phyloP scores from a whole-genome alignment of 176 grass and related monocot species.

The Poa pratensis region DNA sequence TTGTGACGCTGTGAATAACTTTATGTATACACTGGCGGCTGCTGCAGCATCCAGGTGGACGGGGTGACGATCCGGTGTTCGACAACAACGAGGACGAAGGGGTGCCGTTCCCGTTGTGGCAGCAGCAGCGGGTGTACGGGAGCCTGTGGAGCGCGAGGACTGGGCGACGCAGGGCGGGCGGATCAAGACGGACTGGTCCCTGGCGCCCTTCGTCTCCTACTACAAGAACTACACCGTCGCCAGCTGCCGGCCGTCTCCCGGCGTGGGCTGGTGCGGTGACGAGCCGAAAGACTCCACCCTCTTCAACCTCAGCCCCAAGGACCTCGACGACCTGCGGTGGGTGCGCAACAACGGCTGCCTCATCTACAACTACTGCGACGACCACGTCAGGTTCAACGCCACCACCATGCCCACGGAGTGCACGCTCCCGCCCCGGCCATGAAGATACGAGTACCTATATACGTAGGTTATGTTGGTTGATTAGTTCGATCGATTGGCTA shows the following conservation, averaged over 20 bases:
- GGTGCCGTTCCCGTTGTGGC: constrained; percentile 56
- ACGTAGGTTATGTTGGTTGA: background rate
- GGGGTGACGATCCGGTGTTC: constrained; percentile 58
- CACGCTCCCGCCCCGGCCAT: background rate
- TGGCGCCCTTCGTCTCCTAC: constrained; percentile 64
- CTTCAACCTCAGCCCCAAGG: constrained; percentile 30
- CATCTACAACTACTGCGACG: constrained; percentile 75
- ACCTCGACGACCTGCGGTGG: constrained; percentile 22
- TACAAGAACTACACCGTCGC: constrained; percentile 53
- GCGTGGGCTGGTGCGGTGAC: constrained; percentile 50
- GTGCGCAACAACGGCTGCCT: background rate
- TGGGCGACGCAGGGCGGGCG: constrained; percentile 78
- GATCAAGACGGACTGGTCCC: constrained; percentile 75
- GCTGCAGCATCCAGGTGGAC: constrained; percentile 64
- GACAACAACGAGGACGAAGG: constrained; percentile 57
- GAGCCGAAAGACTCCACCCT: constrained; percentile 28
- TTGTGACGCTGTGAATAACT: no score
- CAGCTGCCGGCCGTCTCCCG: constrained; percentile 47
- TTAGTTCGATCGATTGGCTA: background rate
- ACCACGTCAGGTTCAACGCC: constrained; percentile 46
- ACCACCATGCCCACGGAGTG: constrained; percentile 52
- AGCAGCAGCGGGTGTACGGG: constrained; percentile 57
- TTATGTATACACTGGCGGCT: no score
- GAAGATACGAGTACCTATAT: background rate
- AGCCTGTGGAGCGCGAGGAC: constrained; percentile 69